Evolutionary conservation across 2,329 filamentous ascomycete species (phyloP).

Genomic region (Coniochaeta sp.): DNA sequence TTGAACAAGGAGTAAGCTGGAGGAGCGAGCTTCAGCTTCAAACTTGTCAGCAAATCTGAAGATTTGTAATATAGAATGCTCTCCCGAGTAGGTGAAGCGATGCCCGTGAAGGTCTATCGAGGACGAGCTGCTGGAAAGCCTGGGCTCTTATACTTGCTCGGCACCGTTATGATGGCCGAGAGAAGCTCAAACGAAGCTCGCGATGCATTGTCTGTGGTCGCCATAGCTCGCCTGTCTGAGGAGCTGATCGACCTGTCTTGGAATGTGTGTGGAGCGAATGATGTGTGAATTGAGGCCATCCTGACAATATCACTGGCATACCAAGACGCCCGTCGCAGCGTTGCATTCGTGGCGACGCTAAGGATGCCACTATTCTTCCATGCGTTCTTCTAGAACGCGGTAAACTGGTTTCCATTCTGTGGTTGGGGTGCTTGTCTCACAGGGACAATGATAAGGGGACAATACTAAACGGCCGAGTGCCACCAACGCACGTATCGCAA

Average conservation of each 20-base stretch:
- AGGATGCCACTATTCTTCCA: neutral
- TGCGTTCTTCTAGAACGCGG: neutral
- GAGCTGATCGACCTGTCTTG: neutral
- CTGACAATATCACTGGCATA: neutral
- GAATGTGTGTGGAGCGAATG: neutral
- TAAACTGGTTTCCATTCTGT: neutral
- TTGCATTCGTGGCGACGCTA: neutral
- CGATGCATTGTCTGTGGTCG: neutral
- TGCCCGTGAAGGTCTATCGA: neutral
- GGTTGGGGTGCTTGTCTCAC: neutral
- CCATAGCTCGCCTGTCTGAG: neutral
- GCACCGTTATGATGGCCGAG: neutral
- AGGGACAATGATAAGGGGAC: neutral
- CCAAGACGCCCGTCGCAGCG: neutral
- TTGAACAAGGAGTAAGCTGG: neutral
- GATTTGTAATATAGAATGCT: neutral
- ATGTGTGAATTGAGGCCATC: neutral
- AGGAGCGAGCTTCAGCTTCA: neutral
- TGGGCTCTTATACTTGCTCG: neutral
- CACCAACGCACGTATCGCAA: neutral
- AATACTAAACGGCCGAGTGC: neutral
- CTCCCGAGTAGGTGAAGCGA: neutral
- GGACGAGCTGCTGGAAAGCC: neutral
- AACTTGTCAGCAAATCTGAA: neutral
- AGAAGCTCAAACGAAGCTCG: neutral